Evolutionary conservation across 306 rosid genomes (phyloP).

Genomic region (Begonia peltatifolia): DNA sequence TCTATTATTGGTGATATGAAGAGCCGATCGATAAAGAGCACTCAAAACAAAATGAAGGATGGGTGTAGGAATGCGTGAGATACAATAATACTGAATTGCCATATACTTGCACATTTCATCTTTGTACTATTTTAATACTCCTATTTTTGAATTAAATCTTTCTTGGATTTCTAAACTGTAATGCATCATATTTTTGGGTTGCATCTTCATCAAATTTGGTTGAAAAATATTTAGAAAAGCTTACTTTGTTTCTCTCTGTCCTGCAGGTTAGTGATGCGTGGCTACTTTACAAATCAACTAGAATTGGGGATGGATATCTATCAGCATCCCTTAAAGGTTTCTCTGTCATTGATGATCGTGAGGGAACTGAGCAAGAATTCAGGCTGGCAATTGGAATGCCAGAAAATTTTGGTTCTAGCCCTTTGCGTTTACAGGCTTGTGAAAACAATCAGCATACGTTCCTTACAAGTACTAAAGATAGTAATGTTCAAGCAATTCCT

Average conservation of each 20-base stretch:
- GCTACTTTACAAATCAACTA: conserved; percentile 72
- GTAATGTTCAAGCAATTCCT: conserved; percentile 34
- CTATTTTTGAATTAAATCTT: too few relatives aligned
- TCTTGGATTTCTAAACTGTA: too few relatives aligned
- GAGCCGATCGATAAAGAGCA: too few relatives aligned
- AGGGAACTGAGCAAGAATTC: conserved; percentile 71
- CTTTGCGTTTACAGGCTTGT: conserved; percentile 15
- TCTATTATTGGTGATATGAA: too few relatives aligned
- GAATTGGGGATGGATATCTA: conserved; percentile 66
- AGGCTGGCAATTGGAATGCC: conserved; percentile 86
- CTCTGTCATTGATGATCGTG: conserved; percentile 83
- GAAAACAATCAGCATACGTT: conserved; percentile 21
- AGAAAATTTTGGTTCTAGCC: conserved; percentile 29
- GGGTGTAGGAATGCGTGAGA: too few relatives aligned
- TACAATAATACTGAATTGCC: too few relatives aligned
- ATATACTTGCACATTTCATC: too few relatives aligned
- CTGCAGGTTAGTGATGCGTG: conserved; percentile 74
- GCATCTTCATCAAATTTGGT: too few relatives aligned
- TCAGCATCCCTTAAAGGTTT: conserved; percentile 84
- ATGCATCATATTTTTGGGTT: too few relatives aligned
- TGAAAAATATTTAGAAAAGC: background rate
- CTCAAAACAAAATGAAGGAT: too few relatives aligned
- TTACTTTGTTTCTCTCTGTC: background rate
- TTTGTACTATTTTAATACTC: too few relatives aligned
- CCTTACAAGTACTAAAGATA: conserved; percentile 21